A percentile compares a stretch with the other conserved stretches of the same genome.
phyloP scores from a whole-genome alignment of 768 basidiomycete genomes.

The Hortiboletus campestris region DNA sequence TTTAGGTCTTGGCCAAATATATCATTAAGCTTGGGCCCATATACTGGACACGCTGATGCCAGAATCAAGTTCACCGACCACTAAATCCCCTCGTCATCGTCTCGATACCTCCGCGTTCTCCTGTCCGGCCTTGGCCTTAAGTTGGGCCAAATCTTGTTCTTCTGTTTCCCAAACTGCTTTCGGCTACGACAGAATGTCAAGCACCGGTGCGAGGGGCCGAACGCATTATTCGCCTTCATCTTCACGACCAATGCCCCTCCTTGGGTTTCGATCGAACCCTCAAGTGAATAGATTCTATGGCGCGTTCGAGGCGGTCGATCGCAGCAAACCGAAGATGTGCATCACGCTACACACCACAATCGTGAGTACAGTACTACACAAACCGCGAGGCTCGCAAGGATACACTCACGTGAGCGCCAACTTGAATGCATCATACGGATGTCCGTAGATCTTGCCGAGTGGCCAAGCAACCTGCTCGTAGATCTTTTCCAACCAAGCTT shows the following conservation, averaged over 20 bases:
- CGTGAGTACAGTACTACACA: no score
- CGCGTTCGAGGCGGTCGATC: constrained; percentile 89
- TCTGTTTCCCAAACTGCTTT: constrained; percentile 98
- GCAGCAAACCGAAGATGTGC: constrained; percentile 60
- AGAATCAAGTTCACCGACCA: no score
- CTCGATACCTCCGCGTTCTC: constrained; percentile 94
- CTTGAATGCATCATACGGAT: constrained; percentile 98
- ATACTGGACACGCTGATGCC: no score
- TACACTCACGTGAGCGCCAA: constrained; percentile 80
- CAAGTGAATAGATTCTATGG: constrained; percentile 91
- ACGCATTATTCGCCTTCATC: constrained; percentile 71
- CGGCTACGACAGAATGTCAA: constrained; percentile 53
- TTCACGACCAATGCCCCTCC: constrained; percentile 89
- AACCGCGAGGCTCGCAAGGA: not conserved
- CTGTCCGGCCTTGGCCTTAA: constrained; percentile 91
- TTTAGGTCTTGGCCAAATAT: no score
- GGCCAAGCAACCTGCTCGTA: constrained; percentile 96
- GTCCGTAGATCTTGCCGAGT: constrained; percentile 86
- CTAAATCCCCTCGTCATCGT: constrained; percentile 59
- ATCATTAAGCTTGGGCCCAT: no score
- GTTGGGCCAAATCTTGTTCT: constrained; percentile 93
- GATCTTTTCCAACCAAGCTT: constrained; percentile 76
- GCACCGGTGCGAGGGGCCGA: not conserved
- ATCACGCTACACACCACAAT: constrained; percentile 45
- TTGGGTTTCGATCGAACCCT: constrained; percentile 75